Evolutionary conservation across 2,329 filamentous ascomycete species (phyloP), one percentile per base, ranked within the genome.

Genomic region (Penicillium decumbens): DNA sequence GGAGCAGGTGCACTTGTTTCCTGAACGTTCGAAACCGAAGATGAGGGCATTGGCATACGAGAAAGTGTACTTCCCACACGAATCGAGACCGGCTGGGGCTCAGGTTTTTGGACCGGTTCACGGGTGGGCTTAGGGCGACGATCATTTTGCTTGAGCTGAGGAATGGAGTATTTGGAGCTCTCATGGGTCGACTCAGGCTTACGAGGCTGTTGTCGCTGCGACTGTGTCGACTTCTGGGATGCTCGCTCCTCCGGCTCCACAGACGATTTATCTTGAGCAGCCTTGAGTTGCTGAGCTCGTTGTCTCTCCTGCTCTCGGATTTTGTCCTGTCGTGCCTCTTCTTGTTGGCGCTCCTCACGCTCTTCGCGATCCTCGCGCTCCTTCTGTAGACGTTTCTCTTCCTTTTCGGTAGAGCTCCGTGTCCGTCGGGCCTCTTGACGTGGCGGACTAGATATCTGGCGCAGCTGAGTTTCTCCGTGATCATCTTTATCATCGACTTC

Each of bases 381-480:
- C 30, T 61, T 61, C 38, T 65, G 65, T 37, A 58, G 72, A 43
- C 65, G 69, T 52, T 65, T 73, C 49, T 70, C 67, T 56, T 75
- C 79, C 49, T 76, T 76, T 59, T 84, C 81, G 1, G 77, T 79
- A 1, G 80, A 83, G 63, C 79, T 81, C 46, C 80, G 74, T 6
- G 80, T 83, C 45, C 77, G 76, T 43, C 80, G 70, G 8, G 63
- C 59, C 51, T 72, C 69, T 33, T 67, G 67, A 45, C 58, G 65
- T 4, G 60, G 54, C 4, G 71, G 70, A 50, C 64, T 72, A 25
- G 55, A 49, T 9, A 60, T 54, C 9, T 61, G 56, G 15, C 55
- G 54, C 42, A 56, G 56, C 37, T 57, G 62, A 12, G 57, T 49
- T 25, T 49, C 54, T 20, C 57, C 59, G 13, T 41, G 43, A 28